Evolutionary conservation across 345 rosid genomes (phyloP).

Genomic region (Toxicodendron radicans): DNA sequence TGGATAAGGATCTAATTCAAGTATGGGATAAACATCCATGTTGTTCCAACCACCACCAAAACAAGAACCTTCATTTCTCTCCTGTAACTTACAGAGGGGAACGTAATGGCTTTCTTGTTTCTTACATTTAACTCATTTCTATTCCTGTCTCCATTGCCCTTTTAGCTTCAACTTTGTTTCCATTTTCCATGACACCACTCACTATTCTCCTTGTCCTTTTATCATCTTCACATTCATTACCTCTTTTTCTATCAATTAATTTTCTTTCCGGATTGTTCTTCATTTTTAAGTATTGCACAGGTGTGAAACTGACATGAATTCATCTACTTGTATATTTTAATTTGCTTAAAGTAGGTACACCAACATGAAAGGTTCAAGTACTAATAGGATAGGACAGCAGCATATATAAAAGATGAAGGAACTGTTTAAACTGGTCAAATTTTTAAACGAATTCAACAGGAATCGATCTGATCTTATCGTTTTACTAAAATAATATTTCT

Average conservation of each 20-base stretch:
- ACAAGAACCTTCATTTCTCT: slow-evolving; percentile 32
- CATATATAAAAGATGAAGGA: too few species aligned
- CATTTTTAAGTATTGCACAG: background rate
- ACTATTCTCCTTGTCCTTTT: slow-evolving; percentile 27
- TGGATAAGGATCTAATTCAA: slow-evolving; percentile 36
- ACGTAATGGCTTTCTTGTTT: slow-evolving; percentile 26
- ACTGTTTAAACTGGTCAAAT: too few species aligned
- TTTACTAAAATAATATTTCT: too few species aligned
- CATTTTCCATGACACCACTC: slow-evolving; percentile 33
- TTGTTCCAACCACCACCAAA: slow-evolving; percentile 66
- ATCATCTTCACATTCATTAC: slow-evolving; percentile 10
- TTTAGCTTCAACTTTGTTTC: slow-evolving; percentile 30
- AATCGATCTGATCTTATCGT: too few species aligned
- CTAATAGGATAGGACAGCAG: background rate
- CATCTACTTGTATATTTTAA: too few species aligned
- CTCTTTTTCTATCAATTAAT: background rate
- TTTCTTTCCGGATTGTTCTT: slow-evolving; percentile 6
- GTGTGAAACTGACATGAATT: background rate
- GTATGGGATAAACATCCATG: slow-evolving; percentile 46
- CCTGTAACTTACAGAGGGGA: slow-evolving; percentile 25
- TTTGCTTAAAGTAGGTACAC: too few species aligned
- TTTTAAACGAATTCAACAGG: too few species aligned
- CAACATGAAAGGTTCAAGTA: too few species aligned
- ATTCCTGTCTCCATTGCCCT: slow-evolving; percentile 32
- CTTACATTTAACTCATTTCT: background rate